Conservation (phyloP, 768 basidiomycete species). For the Dentipellis sp. region DNA sequence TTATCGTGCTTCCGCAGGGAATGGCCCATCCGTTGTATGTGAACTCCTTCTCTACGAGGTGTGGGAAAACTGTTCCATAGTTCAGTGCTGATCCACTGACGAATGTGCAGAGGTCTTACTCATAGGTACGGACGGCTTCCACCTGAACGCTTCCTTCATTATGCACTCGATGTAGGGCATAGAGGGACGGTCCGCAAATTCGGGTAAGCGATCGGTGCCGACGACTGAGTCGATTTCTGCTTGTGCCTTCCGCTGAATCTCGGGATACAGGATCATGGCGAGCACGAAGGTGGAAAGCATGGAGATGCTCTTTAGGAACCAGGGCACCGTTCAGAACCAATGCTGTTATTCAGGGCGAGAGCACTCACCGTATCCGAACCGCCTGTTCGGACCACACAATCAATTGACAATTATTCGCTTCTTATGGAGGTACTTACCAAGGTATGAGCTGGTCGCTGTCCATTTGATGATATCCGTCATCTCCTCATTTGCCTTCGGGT, state of each 20-base stretch:
- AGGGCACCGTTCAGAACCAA: background rate
- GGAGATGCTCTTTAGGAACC: constrained; percentile 3
- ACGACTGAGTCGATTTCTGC: constrained; percentile 20
- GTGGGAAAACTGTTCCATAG: constrained; percentile 8
- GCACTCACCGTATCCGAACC: background rate
- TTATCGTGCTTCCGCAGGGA: constrained; percentile 8
- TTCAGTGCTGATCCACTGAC: constrained; percentile 5
- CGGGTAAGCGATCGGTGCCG: constrained; percentile 18
- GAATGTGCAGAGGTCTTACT: background rate
- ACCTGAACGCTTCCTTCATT: constrained; percentile 15
- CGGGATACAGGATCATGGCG: constrained; percentile 15
- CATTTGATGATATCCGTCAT: background rate
- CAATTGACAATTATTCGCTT: background rate
- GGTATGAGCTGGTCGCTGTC: background rate
- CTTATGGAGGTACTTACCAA: background rate
- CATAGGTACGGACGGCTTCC: constrained; percentile 3
- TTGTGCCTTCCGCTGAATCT: constrained; percentile 17
- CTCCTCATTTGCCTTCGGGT: background rate
- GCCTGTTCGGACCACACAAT: background rate
- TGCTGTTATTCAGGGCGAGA: background rate
- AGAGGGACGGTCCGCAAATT: constrained; percentile 15
- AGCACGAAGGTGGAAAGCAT: constrained; percentile 14
- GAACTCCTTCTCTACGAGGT: constrained; percentile 12
- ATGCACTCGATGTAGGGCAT: constrained; percentile 20
- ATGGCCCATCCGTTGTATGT: constrained; percentile 13